phyloP scores from a whole-genome alignment of 148 eudicot species.

The Drosera capensis region DNA sequence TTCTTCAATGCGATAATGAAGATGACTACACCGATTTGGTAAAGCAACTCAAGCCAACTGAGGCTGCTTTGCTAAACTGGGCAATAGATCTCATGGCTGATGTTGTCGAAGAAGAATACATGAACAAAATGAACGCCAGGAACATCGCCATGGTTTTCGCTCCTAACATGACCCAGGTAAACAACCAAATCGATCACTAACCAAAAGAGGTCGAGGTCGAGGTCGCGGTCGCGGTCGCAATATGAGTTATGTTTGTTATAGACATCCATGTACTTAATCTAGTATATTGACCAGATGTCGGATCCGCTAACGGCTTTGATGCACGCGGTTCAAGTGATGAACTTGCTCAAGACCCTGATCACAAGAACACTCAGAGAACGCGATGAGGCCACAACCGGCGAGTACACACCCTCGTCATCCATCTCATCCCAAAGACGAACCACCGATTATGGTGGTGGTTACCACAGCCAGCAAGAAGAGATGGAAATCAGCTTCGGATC shows the following conservation, averaged over 20 bases:
- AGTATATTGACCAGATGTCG: slow-evolving; percentile 90
- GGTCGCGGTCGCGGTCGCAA: background rate
- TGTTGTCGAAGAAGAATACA: slow-evolving; percentile 87
- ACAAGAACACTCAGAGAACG: slow-evolving; percentile 61
- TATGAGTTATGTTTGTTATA: too few species aligned
- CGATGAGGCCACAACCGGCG: slow-evolving; percentile 36
- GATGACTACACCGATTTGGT: slow-evolving; percentile 58
- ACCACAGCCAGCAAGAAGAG: slow-evolving; percentile 55
- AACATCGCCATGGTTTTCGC: slow-evolving; percentile 93
- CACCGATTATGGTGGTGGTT: slow-evolving; percentile 49
- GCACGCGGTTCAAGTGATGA: slow-evolving; percentile 98
- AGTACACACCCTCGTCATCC: slow-evolving; percentile 51
- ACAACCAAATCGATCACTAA: background rate
- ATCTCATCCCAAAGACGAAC: slow-evolving; percentile 24
- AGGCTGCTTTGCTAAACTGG: slow-evolving; percentile 68
- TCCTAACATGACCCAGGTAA: slow-evolving; percentile 95
- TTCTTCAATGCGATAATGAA: slow-evolving; percentile 54
- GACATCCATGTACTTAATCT: too few species aligned
- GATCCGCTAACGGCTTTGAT: slow-evolving; percentile 88
- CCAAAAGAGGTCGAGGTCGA: background rate
- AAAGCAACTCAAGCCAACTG: slow-evolving; percentile 69
- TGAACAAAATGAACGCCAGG: slow-evolving; percentile 87
- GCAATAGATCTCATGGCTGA: slow-evolving; percentile 96
- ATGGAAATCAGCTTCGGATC: slow-evolving; percentile 55
- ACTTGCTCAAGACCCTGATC: slow-evolving; percentile 77